Base-by-base conservation (phyloP, 345 rosid species). In the Eucalyptus globulus region DNA sequence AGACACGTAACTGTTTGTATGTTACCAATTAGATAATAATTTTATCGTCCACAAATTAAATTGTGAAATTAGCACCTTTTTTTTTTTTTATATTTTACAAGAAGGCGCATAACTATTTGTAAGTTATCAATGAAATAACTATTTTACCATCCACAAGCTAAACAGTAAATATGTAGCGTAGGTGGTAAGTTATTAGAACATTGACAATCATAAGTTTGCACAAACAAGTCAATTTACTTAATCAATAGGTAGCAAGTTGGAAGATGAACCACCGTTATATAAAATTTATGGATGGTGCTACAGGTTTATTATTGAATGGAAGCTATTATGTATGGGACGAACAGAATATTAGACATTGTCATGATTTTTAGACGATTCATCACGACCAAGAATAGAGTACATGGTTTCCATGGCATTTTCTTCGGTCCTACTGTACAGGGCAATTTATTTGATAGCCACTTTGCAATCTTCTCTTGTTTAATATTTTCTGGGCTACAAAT, bases 241-340 rank as follows among this genome's bases (percentile, higher is more conserved):
- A 29, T 26, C 17, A 62, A 13, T 29, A 62, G 72, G 17, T 6
- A 14, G 72, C 34, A 29, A 62, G 34, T 29, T 2, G 34, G 72
- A 62, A 0, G 17, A 13, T 62, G 0, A 6, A 62, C 5, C 9
- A 14, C 17, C 14, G 3, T 60, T 12, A 27, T 60, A 3, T 3
- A 22, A 60, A 27, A 27, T 60, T 60, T 60, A 27, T 60, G 31
- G 14, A 26, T 60, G 67, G 4, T 60, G 67, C 2, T 27, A 6
- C 31, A 27, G 15, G 29, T 12, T 6, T 62, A 13, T 0, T 62
- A 24, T 60, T 62, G 69, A 62, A 62, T 6, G 9, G 3, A 27
- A 62, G 4, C 9, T 11, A 27, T 62, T 62, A 4, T n/a, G 7
- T 13, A 5, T 26, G 65, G 65, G n/a, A 0, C 7, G 1, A 58